phyloP scores from a whole-genome alignment of 805 yeast species.

The Kockiozyma suomiensis region DNA sequence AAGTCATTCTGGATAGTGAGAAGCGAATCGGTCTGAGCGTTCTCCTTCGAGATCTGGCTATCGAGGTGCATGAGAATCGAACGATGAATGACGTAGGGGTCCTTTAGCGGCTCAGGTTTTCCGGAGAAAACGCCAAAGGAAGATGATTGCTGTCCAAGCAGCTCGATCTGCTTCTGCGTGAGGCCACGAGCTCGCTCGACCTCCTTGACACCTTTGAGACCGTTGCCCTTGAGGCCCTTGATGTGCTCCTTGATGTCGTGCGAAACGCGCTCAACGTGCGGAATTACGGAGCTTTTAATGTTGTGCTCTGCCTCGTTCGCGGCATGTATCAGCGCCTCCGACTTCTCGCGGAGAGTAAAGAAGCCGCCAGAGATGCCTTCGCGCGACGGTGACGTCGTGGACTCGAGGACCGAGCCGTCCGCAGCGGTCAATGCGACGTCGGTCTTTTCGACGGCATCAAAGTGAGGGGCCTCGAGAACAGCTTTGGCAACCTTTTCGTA shows the following conservation, averaged over 20 bases:
- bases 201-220: constrained; percentile 45
- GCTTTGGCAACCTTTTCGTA: constrained; percentile 44
- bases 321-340: constrained; percentile 44
- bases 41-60: constrained; percentile 51
- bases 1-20: constrained; percentile 48
- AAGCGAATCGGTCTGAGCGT: constrained; percentile 50
- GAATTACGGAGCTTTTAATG: constrained; percentile 46
- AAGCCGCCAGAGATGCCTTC: constrained; percentile 45
- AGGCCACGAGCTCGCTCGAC: constrained; percentile 43
- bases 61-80: constrained; percentile 44
- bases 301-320: constrained; percentile 47
- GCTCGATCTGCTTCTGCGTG: constrained; percentile 47
- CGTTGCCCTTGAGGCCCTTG: constrained; percentile 46
- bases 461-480: constrained; percentile 43
- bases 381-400: constrained; percentile 13
- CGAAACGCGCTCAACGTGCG: constrained; percentile 48
- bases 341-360: constrained; percentile 39
- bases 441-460: constrained; percentile 36
- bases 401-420: background rate
- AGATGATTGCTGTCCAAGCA: constrained; percentile 43
- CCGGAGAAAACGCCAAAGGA: constrained; percentile 41
- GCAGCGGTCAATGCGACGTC: constrained; percentile 7
- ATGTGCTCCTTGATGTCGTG: constrained; percentile 49
- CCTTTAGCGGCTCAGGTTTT: constrained; percentile 46
- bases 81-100: constrained; percentile 53